These are phyloP conservation scores for Niveomyces coronatus DNA, from an alignment of 2,329 filamentous ascomycete genomes.

Conservation along the genomic window DNA sequence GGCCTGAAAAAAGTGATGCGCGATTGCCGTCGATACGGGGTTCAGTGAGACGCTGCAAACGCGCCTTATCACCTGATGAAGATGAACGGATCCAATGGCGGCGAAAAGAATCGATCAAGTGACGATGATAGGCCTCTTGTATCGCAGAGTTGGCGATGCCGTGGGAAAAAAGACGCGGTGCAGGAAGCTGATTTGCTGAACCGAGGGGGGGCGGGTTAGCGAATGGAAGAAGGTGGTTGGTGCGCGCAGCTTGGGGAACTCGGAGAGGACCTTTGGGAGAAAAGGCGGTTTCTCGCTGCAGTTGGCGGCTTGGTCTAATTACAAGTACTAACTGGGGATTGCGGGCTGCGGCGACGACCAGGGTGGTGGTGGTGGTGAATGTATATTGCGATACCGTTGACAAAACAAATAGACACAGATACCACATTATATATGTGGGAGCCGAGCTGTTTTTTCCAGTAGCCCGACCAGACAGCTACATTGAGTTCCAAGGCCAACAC, in stretches of 20 bases:
- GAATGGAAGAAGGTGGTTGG: constrained; percentile 11
- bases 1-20: constrained; percentile 1
- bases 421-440: no score
- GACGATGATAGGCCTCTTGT: constrained; percentile 42
- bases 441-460: no score
- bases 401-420: no score
- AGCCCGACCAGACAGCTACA: no score
- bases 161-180: constrained; percentile 9
- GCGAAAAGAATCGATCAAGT: constrained; percentile 25
- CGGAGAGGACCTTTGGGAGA: constrained; percentile 5
- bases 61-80: constrained; percentile 41
- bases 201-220: constrained; percentile 10
- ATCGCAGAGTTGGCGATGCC: constrained; percentile 27
- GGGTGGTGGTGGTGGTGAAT: no score
- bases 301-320: no score
- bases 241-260: constrained; percentile 6
- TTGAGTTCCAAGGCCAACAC: no score
- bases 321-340: no score
- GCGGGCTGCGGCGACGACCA: no score
- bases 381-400: no score
- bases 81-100: constrained; percentile 35
- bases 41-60: constrained; percentile 23
- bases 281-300: no score
- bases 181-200: constrained; percentile 11
- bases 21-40: constrained; percentile 13